Percentiles rank a stretch among this genome's conserved stretches.
These are phyloP conservation scores for Schizopora paradoxa DNA, from an alignment of 1,284 basidiomycete genomes.

Conservation along the genomic window DNA sequence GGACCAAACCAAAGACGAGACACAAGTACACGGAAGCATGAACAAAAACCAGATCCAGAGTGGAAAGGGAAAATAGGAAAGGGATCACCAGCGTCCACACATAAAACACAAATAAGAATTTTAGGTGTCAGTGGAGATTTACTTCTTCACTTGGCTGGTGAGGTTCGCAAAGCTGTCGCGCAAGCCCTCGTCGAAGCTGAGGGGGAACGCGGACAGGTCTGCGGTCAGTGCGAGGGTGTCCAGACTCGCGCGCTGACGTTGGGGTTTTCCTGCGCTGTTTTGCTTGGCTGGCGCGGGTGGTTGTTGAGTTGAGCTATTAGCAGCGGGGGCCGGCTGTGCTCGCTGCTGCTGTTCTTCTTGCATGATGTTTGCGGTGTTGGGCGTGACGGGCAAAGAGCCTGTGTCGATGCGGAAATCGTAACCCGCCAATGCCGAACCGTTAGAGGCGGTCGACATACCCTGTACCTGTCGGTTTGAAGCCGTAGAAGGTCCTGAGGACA, in stretches of 20 bases:
- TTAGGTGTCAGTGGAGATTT: constrained; percentile 5
- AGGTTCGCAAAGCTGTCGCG: constrained; percentile 15
- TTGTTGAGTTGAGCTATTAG: background rate
- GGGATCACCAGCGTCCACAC: background rate
- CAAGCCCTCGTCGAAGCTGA: constrained; percentile 45
- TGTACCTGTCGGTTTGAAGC: constrained; percentile 44
- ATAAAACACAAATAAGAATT: constrained; percentile 1
- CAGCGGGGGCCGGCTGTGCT: too few species aligned
- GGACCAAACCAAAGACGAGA: background rate
- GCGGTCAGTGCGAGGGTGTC: constrained; percentile 76
- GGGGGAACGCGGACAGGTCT: constrained; percentile 73
- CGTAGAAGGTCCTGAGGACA: background rate
- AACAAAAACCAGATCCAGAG: too few species aligned
- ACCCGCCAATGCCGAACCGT: constrained; percentile 58
- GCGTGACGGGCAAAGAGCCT: constrained; percentile 24
- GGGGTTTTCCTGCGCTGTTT: constrained; percentile 24
- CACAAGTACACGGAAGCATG: too few species aligned
- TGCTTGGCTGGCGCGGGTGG: background rate
- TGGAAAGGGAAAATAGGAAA: background rate
- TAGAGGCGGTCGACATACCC: constrained; percentile 62
- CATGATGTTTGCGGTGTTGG: constrained; percentile 19
- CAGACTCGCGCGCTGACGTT: constrained; percentile 66
- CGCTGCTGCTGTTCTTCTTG: constrained; percentile 8
- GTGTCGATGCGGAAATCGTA: constrained; percentile 81
- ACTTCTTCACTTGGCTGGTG: constrained; percentile 11